Conservation (phyloP, 176 grass and related monocot genomes). For the Olyra latifolia region DNA sequence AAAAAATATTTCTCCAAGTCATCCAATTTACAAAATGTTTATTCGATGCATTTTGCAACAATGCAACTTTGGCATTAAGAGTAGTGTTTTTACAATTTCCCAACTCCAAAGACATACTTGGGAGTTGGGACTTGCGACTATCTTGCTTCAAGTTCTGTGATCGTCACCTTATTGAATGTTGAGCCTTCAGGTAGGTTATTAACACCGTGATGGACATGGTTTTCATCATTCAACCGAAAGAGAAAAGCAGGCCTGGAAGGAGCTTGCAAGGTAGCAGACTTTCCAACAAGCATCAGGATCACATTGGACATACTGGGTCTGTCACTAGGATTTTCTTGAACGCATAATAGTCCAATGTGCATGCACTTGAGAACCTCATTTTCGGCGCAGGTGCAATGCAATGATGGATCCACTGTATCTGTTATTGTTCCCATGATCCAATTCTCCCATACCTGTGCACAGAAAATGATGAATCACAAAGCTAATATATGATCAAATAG, state of each 20-base stretch:
- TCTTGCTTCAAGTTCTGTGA: slow-evolving; percentile 31
- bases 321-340: slow-evolving; percentile 42
- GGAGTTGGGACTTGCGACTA: not conserved
- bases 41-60: not conserved
- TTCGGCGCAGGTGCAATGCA: slow-evolving; percentile 11
- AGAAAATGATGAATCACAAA: not conserved
- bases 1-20: not conserved
- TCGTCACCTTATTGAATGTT: slow-evolving; percentile 24
- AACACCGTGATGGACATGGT: not conserved
- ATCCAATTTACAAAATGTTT: not conserved
- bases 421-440: slow-evolving; percentile 20
- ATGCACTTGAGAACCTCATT: slow-evolving; percentile 28
- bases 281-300: slow-evolving; percentile 42
- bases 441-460: slow-evolving; percentile 23
- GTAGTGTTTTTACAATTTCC: not conserved
- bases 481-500: not conserved
- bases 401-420: not conserved
- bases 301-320: slow-evolving; percentile 48
- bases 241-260: slow-evolving; percentile 43
- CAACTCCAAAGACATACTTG: not conserved
- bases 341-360: slow-evolving; percentile 50
- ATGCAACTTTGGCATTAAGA: not conserved
- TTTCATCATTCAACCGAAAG: slow-evolving; percentile 12
- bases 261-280: slow-evolving; percentile 19
- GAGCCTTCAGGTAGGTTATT: not conserved